A percentile compares a stretch with the other conserved stretches of the same genome.
Conservation (phyloP, 768 basidiomycete genomes). For the Mrakia frigida region DNA sequence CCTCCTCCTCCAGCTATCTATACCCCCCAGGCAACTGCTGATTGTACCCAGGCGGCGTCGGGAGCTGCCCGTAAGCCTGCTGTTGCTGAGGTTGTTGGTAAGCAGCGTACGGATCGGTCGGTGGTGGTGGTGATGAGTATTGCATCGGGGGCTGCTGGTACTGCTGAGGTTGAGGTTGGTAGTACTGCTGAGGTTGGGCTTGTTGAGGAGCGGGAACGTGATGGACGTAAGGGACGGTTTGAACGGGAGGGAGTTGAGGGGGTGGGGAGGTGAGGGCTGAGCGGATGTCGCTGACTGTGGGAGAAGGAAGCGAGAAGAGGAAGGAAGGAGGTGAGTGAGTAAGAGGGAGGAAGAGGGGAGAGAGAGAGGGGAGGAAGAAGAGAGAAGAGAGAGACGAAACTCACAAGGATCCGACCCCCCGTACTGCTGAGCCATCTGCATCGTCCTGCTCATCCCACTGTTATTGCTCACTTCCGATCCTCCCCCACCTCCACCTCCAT, state of each 20-base stretch:
- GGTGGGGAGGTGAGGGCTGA: constrained; percentile 9
- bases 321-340: neutral
- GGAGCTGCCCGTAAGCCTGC: constrained; percentile 6
- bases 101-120: neutral
- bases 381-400: neutral
- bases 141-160: constrained; percentile 7
- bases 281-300: constrained; percentile 15
- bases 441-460: constrained; percentile 68
- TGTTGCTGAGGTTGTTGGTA: constrained; percentile 17
- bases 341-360: neutral
- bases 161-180: constrained; percentile 11
- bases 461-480: neutral
- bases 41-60: neutral
- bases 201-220: neutral
- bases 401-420: neutral
- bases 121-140: too few relatives aligned
- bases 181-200: constrained; percentile 13
- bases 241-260: neutral
- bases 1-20: neutral
- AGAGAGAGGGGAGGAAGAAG: neutral
- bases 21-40: neutral
- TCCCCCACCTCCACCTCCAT: constrained; percentile 42
- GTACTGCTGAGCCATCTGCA: constrained; percentile 56
- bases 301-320: neutral
- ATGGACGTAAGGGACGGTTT: neutral